Percentiles rank a stretch among this genome's conserved stretches.
Conservation (phyloP, 805 yeast species). For the Barnettozyma populi region DNA sequence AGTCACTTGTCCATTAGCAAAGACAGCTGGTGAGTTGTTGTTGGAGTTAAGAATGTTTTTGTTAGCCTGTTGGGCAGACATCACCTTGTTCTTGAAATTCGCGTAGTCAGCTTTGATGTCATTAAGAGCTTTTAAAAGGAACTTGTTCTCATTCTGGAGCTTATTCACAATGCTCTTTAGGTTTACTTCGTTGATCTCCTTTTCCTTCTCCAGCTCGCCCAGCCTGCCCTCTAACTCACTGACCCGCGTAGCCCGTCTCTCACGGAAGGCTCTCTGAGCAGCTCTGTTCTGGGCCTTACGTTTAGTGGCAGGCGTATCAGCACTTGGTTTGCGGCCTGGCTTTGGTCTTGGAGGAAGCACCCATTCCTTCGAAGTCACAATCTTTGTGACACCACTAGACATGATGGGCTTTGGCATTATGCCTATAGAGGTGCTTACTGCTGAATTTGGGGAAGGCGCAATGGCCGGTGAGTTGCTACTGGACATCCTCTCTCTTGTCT, state of each 20-base stretch:
- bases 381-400: constrained; percentile 32
- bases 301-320: constrained; percentile 78
- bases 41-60: constrained; percentile 15
- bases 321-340: constrained; percentile 57
- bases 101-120: constrained; percentile 26
- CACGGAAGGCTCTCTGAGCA: constrained; percentile 90
- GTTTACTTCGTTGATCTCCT: constrained; percentile 45
- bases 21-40: constrained; percentile 22
- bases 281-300: constrained; percentile 89
- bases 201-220: constrained; percentile 61
- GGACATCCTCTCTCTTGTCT: constrained; percentile 5
- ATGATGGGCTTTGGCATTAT: constrained; percentile 11
- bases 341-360: constrained; percentile 77
- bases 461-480: constrained; percentile 15
- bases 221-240: constrained; percentile 70
- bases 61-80: constrained; percentile 10
- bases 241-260: constrained; percentile 77
- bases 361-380: constrained; percentile 67
- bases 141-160: constrained; percentile 30
- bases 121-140: constrained; percentile 25
- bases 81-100: constrained; percentile 17
- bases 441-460: constrained; percentile 17
- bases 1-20: constrained; percentile 21
- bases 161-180: constrained; percentile 20
- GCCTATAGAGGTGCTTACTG: constrained; percentile 3